Evolutionary conservation across 192 early-diverging fungal species (phyloP).

Genomic region (Linnemannia elongata): DNA sequence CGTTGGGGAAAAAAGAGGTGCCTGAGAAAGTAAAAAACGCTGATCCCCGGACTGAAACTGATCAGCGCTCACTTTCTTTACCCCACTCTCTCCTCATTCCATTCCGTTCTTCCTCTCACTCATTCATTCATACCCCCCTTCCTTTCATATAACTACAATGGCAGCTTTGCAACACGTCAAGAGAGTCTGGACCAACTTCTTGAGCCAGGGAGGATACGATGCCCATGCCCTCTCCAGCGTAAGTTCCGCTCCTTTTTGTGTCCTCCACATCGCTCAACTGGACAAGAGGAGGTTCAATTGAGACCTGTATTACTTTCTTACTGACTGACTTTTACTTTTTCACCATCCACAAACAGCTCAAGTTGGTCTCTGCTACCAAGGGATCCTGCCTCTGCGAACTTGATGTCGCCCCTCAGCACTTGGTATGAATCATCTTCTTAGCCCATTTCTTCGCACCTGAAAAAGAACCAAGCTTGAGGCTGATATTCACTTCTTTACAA

Average conservation of each 20-base stretch:
- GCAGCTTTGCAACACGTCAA: slow-evolving; percentile 41
- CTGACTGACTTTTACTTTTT: background rate
- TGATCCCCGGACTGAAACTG: background rate
- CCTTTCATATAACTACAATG: slow-evolving; percentile 4
- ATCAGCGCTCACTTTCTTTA: background rate
- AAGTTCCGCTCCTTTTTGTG: background rate
- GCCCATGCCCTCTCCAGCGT: slow-evolving; percentile 48
- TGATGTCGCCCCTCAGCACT: slow-evolving; percentile 59
- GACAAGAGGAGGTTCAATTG: background rate
- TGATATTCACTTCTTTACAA: background rate
- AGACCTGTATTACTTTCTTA: background rate
- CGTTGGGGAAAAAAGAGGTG: background rate
- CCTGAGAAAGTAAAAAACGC: background rate
- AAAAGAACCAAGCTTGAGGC: background rate
- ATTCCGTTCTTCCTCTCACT: background rate
- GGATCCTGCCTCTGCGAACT: slow-evolving; percentile 60
- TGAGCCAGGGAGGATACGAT: slow-evolving; percentile 44
- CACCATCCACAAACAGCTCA: slow-evolving; percentile 33
- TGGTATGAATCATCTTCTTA: slow-evolving; percentile 49
- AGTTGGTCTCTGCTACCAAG: slow-evolving; percentile 49
- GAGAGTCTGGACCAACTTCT: slow-evolving; percentile 44
- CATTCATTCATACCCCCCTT: background rate
- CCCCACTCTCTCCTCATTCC: background rate
- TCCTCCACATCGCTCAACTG: background rate
- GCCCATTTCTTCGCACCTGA: background rate